A percentile compares a stretch with the other conserved stretches of the same genome.
phyloP scores from a whole-genome alignment of 441 rosid species.

The Geranium incanum region DNA sequence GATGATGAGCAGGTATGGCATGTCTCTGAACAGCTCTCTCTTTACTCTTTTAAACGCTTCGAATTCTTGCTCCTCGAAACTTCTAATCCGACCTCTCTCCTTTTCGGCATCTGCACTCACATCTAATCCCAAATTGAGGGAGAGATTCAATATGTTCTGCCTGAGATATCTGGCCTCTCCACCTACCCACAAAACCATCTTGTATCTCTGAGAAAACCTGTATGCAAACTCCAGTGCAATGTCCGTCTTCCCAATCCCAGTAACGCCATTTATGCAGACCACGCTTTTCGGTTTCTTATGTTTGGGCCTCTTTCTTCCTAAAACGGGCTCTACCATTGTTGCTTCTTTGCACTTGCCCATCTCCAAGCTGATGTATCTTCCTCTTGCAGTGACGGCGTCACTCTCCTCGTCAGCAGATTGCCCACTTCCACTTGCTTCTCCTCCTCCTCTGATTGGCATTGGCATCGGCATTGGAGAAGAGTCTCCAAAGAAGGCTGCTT shows the following conservation, averaged over 20 bases:
- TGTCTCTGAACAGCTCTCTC: conserved; percentile 68
- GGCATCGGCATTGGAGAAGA: conserved; percentile 22
- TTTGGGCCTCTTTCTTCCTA: conserved; percentile 42
- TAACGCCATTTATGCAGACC: conserved; percentile 60
- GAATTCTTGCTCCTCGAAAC: conserved; percentile 79
- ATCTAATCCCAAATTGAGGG: conserved; percentile 68
- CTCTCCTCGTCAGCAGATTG: conserved; percentile 79
- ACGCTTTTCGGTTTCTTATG: conserved; percentile 61
- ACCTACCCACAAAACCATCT: conserved; percentile 82
- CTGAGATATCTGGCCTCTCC: conserved; percentile 78
- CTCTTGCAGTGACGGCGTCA: conserved; percentile 39
- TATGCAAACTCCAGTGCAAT: conserved; percentile 77
- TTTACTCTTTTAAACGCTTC: conserved; percentile 85
- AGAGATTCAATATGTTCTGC: conserved; percentile 74
- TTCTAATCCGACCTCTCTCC: conserved; percentile 67
- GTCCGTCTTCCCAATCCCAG: conserved; percentile 86
- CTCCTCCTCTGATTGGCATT: conserved; percentile 33
- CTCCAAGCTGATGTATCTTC: conserved; percentile 62
- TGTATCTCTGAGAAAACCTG: conserved; percentile 70
- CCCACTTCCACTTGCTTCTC: conserved; percentile 26
- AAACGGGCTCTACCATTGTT: conserved; percentile 43
- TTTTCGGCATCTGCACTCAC: conserved; percentile 82
- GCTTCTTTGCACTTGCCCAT: conserved; percentile 60
- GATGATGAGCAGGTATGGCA: conserved; percentile 72
- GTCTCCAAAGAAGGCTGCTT: conserved; percentile 62